Evolutionary conservation across 495 filamentous ascomycete genomes (phyloP), one percentile per base, ranked within the genome.

Genomic region (Tetracladium marchalianum): DNA sequence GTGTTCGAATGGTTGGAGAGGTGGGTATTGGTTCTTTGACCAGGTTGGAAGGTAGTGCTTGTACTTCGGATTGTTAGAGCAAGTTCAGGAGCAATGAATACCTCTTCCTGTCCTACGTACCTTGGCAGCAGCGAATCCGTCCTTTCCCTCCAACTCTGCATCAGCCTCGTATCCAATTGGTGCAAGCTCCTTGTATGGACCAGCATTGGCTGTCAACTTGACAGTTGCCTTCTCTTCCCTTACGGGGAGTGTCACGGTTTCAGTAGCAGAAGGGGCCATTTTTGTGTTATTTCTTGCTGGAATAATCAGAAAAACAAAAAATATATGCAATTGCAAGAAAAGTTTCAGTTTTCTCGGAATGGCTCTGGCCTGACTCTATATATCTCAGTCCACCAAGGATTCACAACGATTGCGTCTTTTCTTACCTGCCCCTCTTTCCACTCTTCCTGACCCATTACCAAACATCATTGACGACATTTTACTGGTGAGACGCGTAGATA

Each of bases 31-130:
- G 35, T 66, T 62, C 22, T 57, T 60, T 52, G 85, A 73, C 83
- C 83, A 90, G 2, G 78, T 81, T 8, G 84, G 83, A 10, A 90
- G 73, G 60, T 90, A 90, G 57, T 89, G 70, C 0, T 78, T 80
- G 56, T 84, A 89, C 81, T 64, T 67, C 31, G 31, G 43, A 13
- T 9, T 45, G 32, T 22, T 46, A 31, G 31, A 31, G n/a, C 31
- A 11, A 4, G 8, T 13, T 45, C 34, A n/a, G 31, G 12, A 37
- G 35, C 22, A 27, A 39, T 46, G 34, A 9, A 13, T 37, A 13
- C 10, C 9, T 19, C 13, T n/a, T n/a, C n/a, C n/a, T n/a, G n/a
- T n/a, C n/a, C n/a, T n/a, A 15, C 43, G 37, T 45, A 56, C 54
- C 41, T 53, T 57, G 9, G 54, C 71, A n/a, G 68, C 63, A 31